Percentiles rank a stretch among this genome's conserved stretches.
phyloP scores from a whole-genome alignment of 2,329 filamentous ascomycete genomes.

The Lasiodiplodia sp. region DNA sequence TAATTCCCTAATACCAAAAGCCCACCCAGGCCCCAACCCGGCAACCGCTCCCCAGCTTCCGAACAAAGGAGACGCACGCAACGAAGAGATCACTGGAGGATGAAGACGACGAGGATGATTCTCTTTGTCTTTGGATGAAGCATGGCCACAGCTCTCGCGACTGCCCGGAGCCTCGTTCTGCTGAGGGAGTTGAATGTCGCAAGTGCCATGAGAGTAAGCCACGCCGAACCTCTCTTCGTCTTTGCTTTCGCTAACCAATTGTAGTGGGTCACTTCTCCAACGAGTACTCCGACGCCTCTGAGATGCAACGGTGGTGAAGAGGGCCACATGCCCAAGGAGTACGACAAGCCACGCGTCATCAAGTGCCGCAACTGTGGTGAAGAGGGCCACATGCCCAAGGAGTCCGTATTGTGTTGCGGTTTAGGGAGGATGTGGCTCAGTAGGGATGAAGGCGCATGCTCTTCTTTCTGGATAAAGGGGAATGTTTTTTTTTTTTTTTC shows the following conservation, averaged over 20 bases:
- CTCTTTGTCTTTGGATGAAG: too few species aligned
- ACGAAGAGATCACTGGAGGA: too few species aligned
- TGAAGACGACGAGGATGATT: too few species aligned
- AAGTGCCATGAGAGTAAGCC: conserved; percentile 66
- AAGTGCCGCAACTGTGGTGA: conserved; percentile 49
- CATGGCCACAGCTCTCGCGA: conserved; percentile 47
- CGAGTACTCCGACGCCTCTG: conserved; percentile 39
- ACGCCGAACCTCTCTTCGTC: background rate
- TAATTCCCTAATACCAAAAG: too few species aligned
- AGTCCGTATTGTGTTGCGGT: conserved; percentile 35
- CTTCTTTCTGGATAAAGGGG: too few species aligned
- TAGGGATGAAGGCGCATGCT: too few species aligned
- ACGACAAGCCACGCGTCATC: conserved; percentile 45
- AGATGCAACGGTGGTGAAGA: conserved; percentile 44
- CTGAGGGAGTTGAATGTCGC: conserved; percentile 68
- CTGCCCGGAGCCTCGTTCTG: conserved; percentile 53
- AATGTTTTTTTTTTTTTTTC: too few species aligned
- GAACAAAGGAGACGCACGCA: too few species aligned
- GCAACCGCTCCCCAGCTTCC: too few species aligned
- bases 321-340: conserved; percentile 47
- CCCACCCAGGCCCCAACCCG: too few species aligned
- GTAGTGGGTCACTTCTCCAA: conserved; percentile 44
- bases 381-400: conserved; percentile 46
- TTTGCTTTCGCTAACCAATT: conserved; percentile 4
- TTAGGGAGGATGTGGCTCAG: too few species aligned